A percentile compares a stretch with the other conserved stretches of the same genome.
Evolutionary conservation across 306 rosid genomes (phyloP).

Genomic region (Cucumis melo): DNA sequence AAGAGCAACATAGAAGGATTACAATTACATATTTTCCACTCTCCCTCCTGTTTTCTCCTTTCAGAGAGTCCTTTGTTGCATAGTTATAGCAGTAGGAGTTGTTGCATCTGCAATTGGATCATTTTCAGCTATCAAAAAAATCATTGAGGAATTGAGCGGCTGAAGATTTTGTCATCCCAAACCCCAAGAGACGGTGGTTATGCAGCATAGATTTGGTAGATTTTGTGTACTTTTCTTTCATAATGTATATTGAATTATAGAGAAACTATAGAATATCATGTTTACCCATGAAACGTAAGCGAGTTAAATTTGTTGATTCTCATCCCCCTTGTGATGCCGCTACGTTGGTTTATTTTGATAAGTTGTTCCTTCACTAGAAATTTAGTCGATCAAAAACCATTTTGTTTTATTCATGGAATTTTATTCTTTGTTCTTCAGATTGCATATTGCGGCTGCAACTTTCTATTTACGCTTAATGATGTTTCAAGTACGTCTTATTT

Average conservation of each 20-base stretch:
- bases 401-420: background rate
- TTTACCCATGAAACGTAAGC: background rate
- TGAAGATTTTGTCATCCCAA: slow-evolving; percentile 19
- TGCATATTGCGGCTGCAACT: background rate
- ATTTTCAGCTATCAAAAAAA: slow-evolving; percentile 40
- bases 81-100: slow-evolving; percentile 40
- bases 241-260: slow-evolving; percentile 1
- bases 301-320: background rate
- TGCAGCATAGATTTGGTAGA: slow-evolving; percentile 5
- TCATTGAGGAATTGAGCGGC: slow-evolving; percentile 34
- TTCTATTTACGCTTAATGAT: background rate
- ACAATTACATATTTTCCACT: background rate
- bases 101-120: slow-evolving; percentile 36
- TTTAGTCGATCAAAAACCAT: background rate
- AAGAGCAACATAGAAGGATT: background rate
- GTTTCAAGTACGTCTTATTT: no score
- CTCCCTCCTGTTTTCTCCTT: background rate
- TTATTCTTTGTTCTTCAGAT: background rate
- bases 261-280: background rate
- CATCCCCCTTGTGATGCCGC: background rate
- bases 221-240: background rate
- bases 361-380: background rate
- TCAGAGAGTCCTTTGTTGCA: slow-evolving; percentile 40
- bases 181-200: background rate
- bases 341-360: background rate